Evolutionary conservation across 352 stramenopile species (phyloP).

Genomic region (Phytophthora meadii): DNA sequence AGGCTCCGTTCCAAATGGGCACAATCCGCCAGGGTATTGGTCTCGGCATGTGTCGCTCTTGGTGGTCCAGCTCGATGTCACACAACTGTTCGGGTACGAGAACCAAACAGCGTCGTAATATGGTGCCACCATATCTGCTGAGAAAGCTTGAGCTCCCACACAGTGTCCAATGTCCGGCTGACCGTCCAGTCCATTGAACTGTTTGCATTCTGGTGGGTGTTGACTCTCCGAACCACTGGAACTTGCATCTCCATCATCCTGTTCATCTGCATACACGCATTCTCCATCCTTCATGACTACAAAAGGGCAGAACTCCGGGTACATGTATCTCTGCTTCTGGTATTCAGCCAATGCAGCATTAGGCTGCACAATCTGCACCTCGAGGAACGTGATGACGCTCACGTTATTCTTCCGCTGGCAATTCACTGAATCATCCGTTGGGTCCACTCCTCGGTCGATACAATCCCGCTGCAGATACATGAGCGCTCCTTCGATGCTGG

Average conservation of each 20-base stretch:
- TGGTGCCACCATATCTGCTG: conserved; percentile 60
- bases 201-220: conserved; percentile 59
- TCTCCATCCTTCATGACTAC: conserved; percentile 65
- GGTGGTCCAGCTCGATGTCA: conserved; percentile 53
- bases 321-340: conserved; percentile 58
- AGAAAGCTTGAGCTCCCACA: conserved; percentile 63
- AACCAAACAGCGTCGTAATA: conserved; percentile 80
- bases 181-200: conserved; percentile 65
- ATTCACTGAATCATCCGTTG: conserved; percentile 15
- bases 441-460: conserved; percentile 57
- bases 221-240: conserved; percentile 20
- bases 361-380: conserved; percentile 68
- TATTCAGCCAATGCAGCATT: conserved; percentile 70
- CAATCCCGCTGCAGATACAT: conserved; percentile 80
- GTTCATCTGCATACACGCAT: conserved; percentile 46
- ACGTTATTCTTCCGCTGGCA: conserved; percentile 69
- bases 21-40: conserved; percentile 53
- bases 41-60: conserved; percentile 56
- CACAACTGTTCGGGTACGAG: conserved; percentile 73
- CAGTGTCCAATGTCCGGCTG: conserved; percentile 65
- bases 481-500: conserved; percentile 70
- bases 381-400: conserved; percentile 67
- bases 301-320: conserved; percentile 78
- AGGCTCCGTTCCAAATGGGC: conserved; percentile 53
- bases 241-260: conserved; percentile 32